Evolutionary conservation across 495 filamentous ascomycete species (phyloP), one percentile per base, ranked within the genome.

Genomic region (Neurospora hispaniola): DNA sequence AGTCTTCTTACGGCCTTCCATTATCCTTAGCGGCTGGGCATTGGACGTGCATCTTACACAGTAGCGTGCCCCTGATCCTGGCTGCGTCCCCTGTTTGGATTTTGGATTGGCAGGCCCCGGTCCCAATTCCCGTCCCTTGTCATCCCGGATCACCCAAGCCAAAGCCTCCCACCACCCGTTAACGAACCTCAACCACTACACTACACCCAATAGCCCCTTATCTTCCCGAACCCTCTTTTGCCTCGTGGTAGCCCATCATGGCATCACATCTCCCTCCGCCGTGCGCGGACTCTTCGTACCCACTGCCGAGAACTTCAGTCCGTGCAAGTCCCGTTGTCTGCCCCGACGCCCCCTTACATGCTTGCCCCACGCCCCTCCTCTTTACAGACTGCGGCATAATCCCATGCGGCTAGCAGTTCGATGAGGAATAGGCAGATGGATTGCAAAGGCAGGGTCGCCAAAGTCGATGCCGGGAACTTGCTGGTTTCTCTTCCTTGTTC

Each of bases 191-290:
- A 31, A 75, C 70, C 75, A 76, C 73, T 68, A 72, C 75, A 76
- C 73, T 70, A 72, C 35, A 38, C 35, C 35, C 3, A 71, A 73
- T 74, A 73, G 72, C 48, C 71, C 71, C 72, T 78, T 79, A 78
- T 79, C 79, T 79, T 80, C 79, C 79, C 79, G 79, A 80, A 80
- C 79, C 79, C 78, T 79, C 73, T 79, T 77, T 78, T 77, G 75
- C 79, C 79, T 79, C 79, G 79, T 80, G 79, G 79, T 77, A 76
- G 73, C 74, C 75, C 59, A 73, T 75, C 79, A 78, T 78, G 71
- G 70, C 46, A 71, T 77, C 73, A 70, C 76, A 72, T 74, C 77
- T 42, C 54, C 72, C 69, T 74, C 74, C 69, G 31, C 62, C 42
- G 59, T 66, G 74, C 66, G 72, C 71, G 6, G 27, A 62, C 27